Base-by-base conservation (phyloP, 2,329 filamentous ascomycete genomes). In the Talaromyces sp. region DNA sequence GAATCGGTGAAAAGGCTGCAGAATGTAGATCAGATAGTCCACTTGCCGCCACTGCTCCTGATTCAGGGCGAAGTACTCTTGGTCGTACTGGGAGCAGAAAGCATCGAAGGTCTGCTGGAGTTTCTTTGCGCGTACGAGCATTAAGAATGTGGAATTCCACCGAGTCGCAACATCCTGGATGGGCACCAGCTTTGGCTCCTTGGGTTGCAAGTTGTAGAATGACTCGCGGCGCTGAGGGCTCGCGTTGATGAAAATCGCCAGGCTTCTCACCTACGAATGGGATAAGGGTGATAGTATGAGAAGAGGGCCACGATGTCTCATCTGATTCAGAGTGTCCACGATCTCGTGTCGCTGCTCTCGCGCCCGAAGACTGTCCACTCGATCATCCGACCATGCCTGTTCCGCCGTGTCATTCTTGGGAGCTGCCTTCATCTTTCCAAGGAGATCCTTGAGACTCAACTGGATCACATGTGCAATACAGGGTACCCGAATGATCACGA, bases 401-500 rank as follows among this genome's bases (percentile, higher is more conserved):
- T 41, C 39, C 15, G 15, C 15, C 15, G 5, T 41, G 1, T 41
- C 11, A 41, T 41, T 41, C 39, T 58, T 58, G 60, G 63, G 60
- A 37, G 41, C 47, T 15, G 66, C 59, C 60, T 67, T 62, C 13
- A 67, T 61, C 22, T 57, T 25, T 49, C 62, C 63, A 67, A 68
- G 67, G 63, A 65, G 67, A 60, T 68, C 25, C 11, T 67, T 63
- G 2, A 68, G 41, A 56, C 62, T 67, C 11, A 66, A 61, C 43
- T 68, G 50, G 49, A 68, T 67, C 63, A 68, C 33, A 66, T 68
- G 49, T 22, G 56, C 49, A 22, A 68, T 63, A 39, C 47, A 67
- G 54, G 60, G 61, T 33, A 67, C 61, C 11, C 39, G 22, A 15
- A 67, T 60, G 60, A 66, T 63, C 11, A 37, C 39, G 15, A 13